Base-by-base conservation (phyloP, 176 grass and related monocot species). In the Musa acuminata region DNA sequence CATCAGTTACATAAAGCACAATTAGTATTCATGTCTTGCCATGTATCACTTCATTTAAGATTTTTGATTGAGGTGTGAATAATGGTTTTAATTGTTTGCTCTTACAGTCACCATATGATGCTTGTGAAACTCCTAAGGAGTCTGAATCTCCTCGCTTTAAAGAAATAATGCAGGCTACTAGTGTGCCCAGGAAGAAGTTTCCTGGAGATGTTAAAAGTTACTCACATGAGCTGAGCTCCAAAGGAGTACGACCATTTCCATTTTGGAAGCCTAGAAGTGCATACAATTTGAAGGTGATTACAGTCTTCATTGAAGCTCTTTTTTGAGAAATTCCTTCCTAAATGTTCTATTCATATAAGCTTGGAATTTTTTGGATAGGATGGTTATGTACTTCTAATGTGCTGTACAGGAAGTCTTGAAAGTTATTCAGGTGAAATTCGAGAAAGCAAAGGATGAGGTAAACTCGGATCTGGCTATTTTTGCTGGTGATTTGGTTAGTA, bases 391-490 rank as follows among this genome's bases (percentile, higher is more conserved):
- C 43, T 59, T 65, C 53, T 53, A 70, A 67, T 70, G 16, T 75
- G 64, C 24, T 72, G 13, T 81, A 79, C 84, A 99, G 95, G 95
- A 99, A 73, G 95, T 99, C 55, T 80, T 99, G 72, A 99, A 99
- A 83, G 81, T 80, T 71, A 99, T 99, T 84, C 90, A 99, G 80
- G 53, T 86, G 72, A 94, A 75, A 80, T 99, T 99, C 87, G 95
- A 99, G 86, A 99, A 99, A 82, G 90, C 95, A 77, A 99, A 99
- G 82, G 95, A 99, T 51, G 95, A 99, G 67, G 95, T 99, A 76
- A 89, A 91, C 78, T 84, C 90, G 82, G 95, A 99, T 78, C 80
- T 99, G 80, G 91, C 95, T 76, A 78, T 94, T 78, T 91, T 99
- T 85, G 95, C 95, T 16, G 95, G 95, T 58, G 95, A 99, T 68